Conservation (phyloP, 2,329 filamentous ascomycete species). For the Didymella pomorum region DNA sequence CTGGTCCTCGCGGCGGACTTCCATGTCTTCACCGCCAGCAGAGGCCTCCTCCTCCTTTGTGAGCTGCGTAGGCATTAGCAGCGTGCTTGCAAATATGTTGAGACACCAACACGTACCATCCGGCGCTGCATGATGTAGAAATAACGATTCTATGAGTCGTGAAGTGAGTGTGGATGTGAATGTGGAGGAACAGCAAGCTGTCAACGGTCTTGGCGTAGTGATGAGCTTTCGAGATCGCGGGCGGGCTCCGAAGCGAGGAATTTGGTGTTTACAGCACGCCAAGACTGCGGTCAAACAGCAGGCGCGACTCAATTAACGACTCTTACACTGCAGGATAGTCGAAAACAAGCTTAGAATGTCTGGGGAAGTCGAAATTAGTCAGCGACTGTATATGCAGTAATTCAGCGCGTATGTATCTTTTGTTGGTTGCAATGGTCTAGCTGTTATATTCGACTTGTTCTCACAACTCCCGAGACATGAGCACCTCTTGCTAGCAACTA, state of each 20-base stretch:
- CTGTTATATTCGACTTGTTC: too few relatives aligned
- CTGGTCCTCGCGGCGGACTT: slow-evolving; percentile 95
- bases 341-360: too few relatives aligned
- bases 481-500: not conserved
- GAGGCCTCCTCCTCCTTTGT: slow-evolving; percentile 81
- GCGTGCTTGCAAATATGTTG: not conserved
- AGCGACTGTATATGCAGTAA: too few relatives aligned
- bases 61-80: slow-evolving; percentile 66
- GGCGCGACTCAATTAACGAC: not conserved
- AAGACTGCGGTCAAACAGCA: slow-evolving; percentile 5
- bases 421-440: too few relatives aligned
- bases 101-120: slow-evolving; percentile 49
- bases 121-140: slow-evolving; percentile 51
- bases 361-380: too few relatives aligned
- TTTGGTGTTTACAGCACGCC: slow-evolving; percentile 16
- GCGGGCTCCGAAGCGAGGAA: too few relatives aligned
- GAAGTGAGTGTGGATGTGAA: not conserved
- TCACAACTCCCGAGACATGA: not conserved
- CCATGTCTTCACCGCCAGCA: slow-evolving; percentile 78
- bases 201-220: slow-evolving; percentile 16
- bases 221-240: slow-evolving; percentile 19
- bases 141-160: not conserved
- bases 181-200: not conserved
- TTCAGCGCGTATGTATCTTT: too few relatives aligned
- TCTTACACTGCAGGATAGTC: too few relatives aligned